These are phyloP conservation scores for Avena atlantica DNA, from an alignment of 176 grass and related monocot genomes.

Conservation along the genomic window DNA sequence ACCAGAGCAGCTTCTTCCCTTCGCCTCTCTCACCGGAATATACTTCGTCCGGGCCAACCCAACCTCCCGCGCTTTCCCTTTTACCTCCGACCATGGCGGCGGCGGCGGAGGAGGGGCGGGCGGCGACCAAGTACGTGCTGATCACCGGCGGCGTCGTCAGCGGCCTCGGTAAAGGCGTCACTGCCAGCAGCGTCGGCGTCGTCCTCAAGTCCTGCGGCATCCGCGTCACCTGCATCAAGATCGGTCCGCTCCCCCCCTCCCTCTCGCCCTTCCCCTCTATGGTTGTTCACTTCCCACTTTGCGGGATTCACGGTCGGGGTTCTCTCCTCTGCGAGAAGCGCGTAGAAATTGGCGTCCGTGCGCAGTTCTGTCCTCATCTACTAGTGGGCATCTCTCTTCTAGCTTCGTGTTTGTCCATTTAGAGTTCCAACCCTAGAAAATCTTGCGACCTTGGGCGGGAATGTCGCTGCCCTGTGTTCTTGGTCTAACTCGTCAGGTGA, in stretches of 20 bases:
- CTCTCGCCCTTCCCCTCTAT: neutral
- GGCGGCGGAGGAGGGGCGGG: neutral
- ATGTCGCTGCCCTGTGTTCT: neutral
- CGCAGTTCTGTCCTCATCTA: neutral
- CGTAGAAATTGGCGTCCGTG: neutral
- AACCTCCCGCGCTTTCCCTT: conserved; percentile 33
- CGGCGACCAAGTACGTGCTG: conserved; percentile 89
- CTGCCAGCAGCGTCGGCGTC: conserved; percentile 90
- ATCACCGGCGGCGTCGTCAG: conserved; percentile 93
- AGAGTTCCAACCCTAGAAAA: conserved; percentile 19
- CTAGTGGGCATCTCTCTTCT: neutral
- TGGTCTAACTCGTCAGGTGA: neutral
- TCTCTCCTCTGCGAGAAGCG: neutral
- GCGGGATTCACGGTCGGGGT: conserved; percentile 3
- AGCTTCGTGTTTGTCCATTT: neutral
- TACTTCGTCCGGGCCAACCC: neutral
- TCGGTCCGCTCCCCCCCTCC: conserved; percentile 49
- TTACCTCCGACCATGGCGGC: neutral
- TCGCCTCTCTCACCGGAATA: neutral
- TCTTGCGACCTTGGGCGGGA: neutral
- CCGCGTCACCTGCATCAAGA: conserved; percentile 97
- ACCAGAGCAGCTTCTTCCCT: neutral
- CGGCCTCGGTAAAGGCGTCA: conserved; percentile 96
- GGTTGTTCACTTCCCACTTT: neutral
- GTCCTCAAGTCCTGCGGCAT: conserved; percentile 90